Conservation (phyloP, 2,329 filamentous ascomycete genomes). For the Pseudogymnoascus sp. region DNA sequence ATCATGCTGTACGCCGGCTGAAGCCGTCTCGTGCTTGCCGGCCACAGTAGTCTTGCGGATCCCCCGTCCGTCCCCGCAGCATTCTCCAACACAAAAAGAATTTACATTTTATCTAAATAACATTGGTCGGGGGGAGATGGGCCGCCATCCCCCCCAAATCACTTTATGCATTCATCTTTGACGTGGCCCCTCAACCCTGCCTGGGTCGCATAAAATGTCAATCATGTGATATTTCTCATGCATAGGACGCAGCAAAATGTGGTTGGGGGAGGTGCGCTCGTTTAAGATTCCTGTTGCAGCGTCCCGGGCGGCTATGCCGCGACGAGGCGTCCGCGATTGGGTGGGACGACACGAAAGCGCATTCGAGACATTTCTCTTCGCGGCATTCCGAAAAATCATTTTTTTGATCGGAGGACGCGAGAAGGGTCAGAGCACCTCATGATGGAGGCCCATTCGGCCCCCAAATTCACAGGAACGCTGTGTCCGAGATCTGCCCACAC, state of each 20-base stretch:
- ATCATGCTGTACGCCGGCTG: not conserved
- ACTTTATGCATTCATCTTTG: not conserved
- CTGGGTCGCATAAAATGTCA: not conserved
- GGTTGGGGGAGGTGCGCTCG: not conserved
- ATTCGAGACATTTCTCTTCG: not conserved
- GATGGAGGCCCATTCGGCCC: not conserved
- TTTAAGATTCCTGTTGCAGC: conserved; percentile 3
- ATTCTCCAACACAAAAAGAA: not conserved
- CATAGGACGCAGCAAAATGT: not conserved
- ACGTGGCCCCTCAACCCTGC: not conserved
- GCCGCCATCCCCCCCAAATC: not conserved
- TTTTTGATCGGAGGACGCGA: not conserved
- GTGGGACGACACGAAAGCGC: not conserved
- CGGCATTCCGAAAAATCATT: not conserved
- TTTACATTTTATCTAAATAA: not conserved
- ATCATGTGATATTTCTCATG: conserved; percentile 5
- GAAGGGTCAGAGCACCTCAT: not conserved
- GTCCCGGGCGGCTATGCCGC: not conserved
- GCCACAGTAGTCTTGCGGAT: not conserved
- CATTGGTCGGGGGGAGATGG: not conserved
- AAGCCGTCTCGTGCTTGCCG: not conserved
- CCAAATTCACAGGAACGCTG: not conserved
- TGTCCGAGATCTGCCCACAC: not conserved
- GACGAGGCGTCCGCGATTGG: conserved; percentile 2
- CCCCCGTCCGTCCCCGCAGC: not conserved